These are phyloP conservation scores for Cocos nucifera DNA, from an alignment of 176 grass and related monocot genomes.

Conservation along the genomic window DNA sequence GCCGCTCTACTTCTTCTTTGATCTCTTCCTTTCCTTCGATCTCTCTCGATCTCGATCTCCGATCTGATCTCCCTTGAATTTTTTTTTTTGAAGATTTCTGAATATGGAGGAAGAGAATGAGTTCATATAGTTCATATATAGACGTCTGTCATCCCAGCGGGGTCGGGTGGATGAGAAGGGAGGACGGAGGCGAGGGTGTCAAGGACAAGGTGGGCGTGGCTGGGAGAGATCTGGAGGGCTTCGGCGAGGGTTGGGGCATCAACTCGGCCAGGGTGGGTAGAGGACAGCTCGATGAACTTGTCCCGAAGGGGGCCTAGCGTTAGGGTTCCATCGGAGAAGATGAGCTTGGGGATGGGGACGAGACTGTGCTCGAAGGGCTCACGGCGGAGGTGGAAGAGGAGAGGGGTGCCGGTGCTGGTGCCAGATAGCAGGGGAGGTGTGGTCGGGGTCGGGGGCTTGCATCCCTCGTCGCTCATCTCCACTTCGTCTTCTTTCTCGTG, in stretches of 20 bases:
- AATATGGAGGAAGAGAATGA: slow-evolving; percentile 22
- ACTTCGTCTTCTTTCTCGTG: no score
- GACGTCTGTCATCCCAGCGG: neutral
- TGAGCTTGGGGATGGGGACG: slow-evolving; percentile 23
- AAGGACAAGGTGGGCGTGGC: slow-evolving; percentile 5
- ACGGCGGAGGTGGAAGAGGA: slow-evolving; percentile 11
- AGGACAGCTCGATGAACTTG: slow-evolving; percentile 9
- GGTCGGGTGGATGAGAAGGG: neutral
- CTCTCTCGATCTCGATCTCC: no score
- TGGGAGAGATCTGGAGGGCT: slow-evolving; percentile 14
- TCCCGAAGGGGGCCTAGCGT: slow-evolving; percentile 11
- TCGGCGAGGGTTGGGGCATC: slow-evolving; percentile 2
- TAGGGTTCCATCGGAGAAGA: slow-evolving; percentile 29
- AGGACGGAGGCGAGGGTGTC: slow-evolving; percentile 15
- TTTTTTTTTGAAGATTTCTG: neutral
- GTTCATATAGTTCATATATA: no score
- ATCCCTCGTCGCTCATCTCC: no score
- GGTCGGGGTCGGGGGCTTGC: neutral
- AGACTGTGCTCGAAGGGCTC: slow-evolving; percentile 26
- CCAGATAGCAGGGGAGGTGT: neutral
- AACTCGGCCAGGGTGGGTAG: neutral
- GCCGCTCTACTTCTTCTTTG: no score
- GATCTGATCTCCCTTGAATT: no score
- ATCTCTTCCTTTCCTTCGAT: no score
- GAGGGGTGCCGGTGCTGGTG: neutral